Conservation (phyloP, 768 basidiomycete species). For the Tylopilus balloui region DNA sequence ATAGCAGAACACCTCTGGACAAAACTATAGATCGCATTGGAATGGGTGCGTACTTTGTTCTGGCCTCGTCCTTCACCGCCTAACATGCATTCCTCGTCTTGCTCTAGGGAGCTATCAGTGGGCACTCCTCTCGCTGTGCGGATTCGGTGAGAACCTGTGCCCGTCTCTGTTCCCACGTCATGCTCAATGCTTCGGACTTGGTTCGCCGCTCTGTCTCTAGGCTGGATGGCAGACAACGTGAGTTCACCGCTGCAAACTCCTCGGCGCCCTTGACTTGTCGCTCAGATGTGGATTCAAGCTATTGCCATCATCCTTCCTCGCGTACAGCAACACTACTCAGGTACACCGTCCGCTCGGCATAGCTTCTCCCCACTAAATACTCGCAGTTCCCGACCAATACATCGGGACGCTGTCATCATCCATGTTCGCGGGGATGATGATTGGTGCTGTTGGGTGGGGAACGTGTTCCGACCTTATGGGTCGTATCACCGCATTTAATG, state of each 20-base stretch:
- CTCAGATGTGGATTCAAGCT: slow-evolving; percentile 91
- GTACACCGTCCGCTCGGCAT: slow-evolving; percentile 36
- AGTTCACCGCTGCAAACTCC: slow-evolving; percentile 16
- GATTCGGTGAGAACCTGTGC: slow-evolving; percentile 61
- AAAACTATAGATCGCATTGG: slow-evolving; percentile 87
- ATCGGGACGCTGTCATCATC: slow-evolving; percentile 83
- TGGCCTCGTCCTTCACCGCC: neutral
- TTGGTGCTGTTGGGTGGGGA: slow-evolving; percentile 90
- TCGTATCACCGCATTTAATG: slow-evolving; percentile 86
- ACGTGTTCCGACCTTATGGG: slow-evolving; percentile 90
- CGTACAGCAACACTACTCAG: slow-evolving; percentile 83
- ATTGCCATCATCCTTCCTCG: slow-evolving; percentile 93
- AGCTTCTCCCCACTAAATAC: slow-evolving; percentile 16
- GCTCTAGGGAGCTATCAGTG: slow-evolving; percentile 67
- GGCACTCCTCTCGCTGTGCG: slow-evolving; percentile 78
- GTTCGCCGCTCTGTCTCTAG: slow-evolving; percentile 33
- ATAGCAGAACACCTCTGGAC: slow-evolving; percentile 62
- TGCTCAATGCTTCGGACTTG: neutral
- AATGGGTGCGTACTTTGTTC: slow-evolving; percentile 54
- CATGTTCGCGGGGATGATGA: slow-evolving; percentile 97
- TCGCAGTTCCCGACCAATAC: slow-evolving; percentile 62
- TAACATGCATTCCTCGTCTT: neutral
- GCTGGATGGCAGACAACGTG: slow-evolving; percentile 94
- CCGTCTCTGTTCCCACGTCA: too few relatives aligned
- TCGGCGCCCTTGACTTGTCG: slow-evolving; percentile 24